phyloP scores from a whole-genome alignment of 75 land plant genomes.

The Picea sitchensis region DNA sequence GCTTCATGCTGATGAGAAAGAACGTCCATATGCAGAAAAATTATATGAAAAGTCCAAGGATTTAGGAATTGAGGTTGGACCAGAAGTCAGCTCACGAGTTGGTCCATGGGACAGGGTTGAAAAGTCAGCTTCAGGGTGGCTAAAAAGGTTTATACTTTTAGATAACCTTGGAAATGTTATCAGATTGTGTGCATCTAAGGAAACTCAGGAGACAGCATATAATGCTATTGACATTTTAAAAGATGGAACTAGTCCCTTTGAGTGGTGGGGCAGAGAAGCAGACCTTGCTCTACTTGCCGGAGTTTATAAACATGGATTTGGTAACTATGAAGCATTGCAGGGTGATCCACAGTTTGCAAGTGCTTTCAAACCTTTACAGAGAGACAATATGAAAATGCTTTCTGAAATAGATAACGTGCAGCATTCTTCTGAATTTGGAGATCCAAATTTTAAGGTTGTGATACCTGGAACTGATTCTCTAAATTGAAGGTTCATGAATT shows the following conservation, averaged over 20 bases:
- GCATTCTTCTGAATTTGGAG: background rate
- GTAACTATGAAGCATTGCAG: conserved; percentile 32
- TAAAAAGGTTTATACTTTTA: conserved; percentile 31
- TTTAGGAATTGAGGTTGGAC: conserved; percentile 36
- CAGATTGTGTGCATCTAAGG: conserved; percentile 32
- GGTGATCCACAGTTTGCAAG: conserved; percentile 29
- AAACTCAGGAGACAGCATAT: conserved; percentile 34
- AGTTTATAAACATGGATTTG: conserved; percentile 42
- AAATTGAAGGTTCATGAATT: background rate
- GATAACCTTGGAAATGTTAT: conserved; percentile 37
- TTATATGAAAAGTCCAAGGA: conserved; percentile 27
- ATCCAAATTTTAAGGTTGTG: background rate
- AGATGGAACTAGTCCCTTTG: conserved; percentile 30
- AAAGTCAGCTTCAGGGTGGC: conserved; percentile 33
- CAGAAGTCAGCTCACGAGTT: conserved; percentile 31
- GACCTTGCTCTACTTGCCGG: conserved; percentile 38
- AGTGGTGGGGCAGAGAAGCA: conserved; percentile 35
- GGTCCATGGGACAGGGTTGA: conserved; percentile 33
- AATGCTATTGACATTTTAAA: conserved; percentile 30
- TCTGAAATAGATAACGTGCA: background rate
- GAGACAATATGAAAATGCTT: background rate
- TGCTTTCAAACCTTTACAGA: conserved; percentile 22
- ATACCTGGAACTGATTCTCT: background rate
- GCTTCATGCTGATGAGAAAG: conserved; percentile 23
- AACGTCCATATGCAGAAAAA: conserved; percentile 26